Percentiles rank a stretch among this genome's conserved stretches.
Evolutionary conservation across 2,329 filamentous ascomycete genomes (phyloP).

Genomic region (Neofusicoccum ribis): DNA sequence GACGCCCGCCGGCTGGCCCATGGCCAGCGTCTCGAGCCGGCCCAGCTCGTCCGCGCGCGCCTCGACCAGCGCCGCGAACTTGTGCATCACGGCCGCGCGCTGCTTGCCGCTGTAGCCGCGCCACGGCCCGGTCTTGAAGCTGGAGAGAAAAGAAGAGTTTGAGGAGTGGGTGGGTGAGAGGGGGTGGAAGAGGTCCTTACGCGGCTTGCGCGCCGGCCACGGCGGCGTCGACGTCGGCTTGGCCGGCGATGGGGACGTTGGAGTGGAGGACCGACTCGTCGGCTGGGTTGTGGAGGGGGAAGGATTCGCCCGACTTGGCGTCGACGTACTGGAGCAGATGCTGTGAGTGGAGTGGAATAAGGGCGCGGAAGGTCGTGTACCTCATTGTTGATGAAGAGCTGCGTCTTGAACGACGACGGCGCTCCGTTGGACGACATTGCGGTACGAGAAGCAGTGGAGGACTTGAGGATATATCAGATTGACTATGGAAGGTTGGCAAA

Average conservation of each 20-base stretch:
- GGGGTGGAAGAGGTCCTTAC: constrained; percentile 5
- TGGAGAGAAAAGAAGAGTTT: too few species aligned
- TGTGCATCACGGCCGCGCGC: constrained; percentile 28
- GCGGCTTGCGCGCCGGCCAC: constrained; percentile 29
- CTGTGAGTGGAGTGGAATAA: background rate
- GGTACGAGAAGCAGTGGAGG: too few species aligned
- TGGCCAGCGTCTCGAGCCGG: constrained; percentile 24
- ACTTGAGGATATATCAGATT: too few species aligned
- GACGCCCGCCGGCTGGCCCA: constrained; percentile 25
- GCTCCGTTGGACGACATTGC: background rate
- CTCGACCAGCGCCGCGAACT: constrained; percentile 24
- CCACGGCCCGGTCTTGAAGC: constrained; percentile 23
- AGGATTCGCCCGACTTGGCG: constrained; percentile 26
- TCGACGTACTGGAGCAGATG: constrained; percentile 27
- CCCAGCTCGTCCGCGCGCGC: constrained; percentile 23
- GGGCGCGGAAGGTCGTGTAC: constrained; percentile 15
- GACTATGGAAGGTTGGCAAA: too few species aligned
- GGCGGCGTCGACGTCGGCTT: constrained; percentile 31
- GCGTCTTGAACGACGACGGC: constrained; percentile 14
- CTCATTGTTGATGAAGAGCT: constrained; percentile 33
- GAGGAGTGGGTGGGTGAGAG: background rate
- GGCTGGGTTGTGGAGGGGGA: constrained; percentile 30
- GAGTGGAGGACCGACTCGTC: constrained; percentile 28
- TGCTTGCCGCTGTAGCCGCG: constrained; percentile 24
- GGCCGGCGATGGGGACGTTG: constrained; percentile 26